Percentiles rank a stretch among this genome's conserved stretches.
Evolutionary conservation across 495 filamentous ascomycete species (phyloP).

Genomic region (Platismatia glauca): DNA sequence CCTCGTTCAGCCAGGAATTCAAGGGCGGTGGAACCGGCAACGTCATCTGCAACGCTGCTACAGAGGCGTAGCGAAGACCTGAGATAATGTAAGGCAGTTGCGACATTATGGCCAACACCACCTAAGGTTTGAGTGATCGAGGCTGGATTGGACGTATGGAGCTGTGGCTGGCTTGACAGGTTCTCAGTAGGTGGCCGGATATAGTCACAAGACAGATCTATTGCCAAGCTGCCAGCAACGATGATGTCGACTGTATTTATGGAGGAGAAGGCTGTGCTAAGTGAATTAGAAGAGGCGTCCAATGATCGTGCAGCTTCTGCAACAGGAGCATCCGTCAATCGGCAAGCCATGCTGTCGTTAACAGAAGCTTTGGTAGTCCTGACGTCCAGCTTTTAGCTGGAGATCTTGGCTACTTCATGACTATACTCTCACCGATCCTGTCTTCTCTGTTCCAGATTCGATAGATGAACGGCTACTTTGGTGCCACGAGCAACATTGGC

Average conservation of each 20-base stretch:
- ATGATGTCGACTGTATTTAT: conserved; percentile 50
- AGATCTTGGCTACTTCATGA: neutral
- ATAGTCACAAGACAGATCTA: conserved; percentile 82
- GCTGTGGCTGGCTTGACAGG: conserved; percentile 38
- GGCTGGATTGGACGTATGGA: conserved; percentile 81
- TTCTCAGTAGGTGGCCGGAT: conserved; percentile 32
- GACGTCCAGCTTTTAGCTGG: conserved; percentile 1
- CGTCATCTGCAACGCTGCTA: conserved; percentile 67
- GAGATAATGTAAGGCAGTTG: conserved; percentile 61
- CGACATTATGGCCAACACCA: conserved; percentile 92
- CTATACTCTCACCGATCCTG: conserved; percentile 33
- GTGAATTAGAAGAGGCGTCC: neutral
- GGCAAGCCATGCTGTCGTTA: neutral
- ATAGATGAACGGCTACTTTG: conserved; percentile 67
- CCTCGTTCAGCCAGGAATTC: conserved; percentile 50
- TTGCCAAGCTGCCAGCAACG: conserved; percentile 79
- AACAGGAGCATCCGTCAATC: neutral
- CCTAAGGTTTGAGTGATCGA: conserved; percentile 72
- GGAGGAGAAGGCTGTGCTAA: neutral
- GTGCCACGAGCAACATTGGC: conserved; percentile 74
- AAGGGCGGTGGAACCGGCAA: conserved; percentile 63
- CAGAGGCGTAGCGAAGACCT: conserved; percentile 55
- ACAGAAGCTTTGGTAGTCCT: neutral
- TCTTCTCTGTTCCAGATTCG: conserved; percentile 46
- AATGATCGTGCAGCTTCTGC: neutral